phyloP scores from a whole-genome alignment of 2,329 filamentous ascomycete species.

The Cladosporium halotolerans region DNA sequence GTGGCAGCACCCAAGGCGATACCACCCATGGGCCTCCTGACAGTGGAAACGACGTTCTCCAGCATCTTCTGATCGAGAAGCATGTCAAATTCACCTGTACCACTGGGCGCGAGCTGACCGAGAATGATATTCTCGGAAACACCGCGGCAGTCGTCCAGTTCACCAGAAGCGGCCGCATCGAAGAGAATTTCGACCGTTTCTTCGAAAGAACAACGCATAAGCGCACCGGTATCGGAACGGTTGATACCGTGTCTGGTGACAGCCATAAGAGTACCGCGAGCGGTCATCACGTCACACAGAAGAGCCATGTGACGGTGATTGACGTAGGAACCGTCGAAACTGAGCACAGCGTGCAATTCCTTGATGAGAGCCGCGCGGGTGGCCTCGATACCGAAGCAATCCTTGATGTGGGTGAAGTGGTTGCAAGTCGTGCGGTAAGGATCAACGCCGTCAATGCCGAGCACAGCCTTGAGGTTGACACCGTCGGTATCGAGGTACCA shows the following conservation, averaged over 20 bases:
- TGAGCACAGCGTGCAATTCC: constrained; percentile 86
- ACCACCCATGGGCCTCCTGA: constrained; percentile 48
- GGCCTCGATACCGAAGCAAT: constrained; percentile 94
- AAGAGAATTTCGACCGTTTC: constrained; percentile 98
- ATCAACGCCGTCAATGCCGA: constrained; percentile 84
- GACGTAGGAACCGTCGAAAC: constrained; percentile 98
- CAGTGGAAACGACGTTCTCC: constrained; percentile 81
- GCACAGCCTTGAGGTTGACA: constrained; percentile 75
- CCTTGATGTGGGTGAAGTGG: constrained; percentile 88
- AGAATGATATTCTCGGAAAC: constrained; percentile 99
- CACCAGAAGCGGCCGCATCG: constrained; percentile 88
- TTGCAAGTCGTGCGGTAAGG: constrained; percentile 83
- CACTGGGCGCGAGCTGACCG: constrained; percentile 92
- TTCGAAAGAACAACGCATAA: constrained; percentile 99
- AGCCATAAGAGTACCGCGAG: constrained; percentile 86
- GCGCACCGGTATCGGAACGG: constrained; percentile 89
- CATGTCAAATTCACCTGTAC: constrained; percentile 92
- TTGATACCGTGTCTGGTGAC: constrained; percentile 99
- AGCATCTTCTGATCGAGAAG: constrained; percentile 92
- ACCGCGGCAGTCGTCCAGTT: constrained; percentile 94
- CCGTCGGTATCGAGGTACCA: constrained; percentile 96
- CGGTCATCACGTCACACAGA: constrained; percentile 95
- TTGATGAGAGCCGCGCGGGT: constrained; percentile 79
- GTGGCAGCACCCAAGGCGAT: constrained; percentile 69
- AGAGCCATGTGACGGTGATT: constrained; percentile 96